Percentiles rank a stretch among this genome's conserved stretches.
Conservation (phyloP, 139 green algal species). For the Gonium pectorale region DNA sequence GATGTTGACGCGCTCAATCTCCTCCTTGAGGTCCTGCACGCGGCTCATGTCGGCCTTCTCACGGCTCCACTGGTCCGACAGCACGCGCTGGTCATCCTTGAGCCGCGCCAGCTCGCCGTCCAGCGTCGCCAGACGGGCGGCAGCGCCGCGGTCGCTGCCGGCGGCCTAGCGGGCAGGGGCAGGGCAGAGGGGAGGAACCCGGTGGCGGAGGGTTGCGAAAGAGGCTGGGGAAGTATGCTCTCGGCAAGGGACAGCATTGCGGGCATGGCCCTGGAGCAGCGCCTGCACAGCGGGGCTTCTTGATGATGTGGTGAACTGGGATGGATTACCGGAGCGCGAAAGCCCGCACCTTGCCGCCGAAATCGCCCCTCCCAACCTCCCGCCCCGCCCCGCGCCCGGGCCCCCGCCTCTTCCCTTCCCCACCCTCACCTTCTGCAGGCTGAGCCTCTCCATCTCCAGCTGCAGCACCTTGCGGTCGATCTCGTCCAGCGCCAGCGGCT, state of each 20-base stretch:
- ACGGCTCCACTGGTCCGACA: slow-evolving; percentile 83
- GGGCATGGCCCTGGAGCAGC: too few species aligned
- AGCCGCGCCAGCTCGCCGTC: slow-evolving; percentile 84
- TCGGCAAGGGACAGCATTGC: too few species aligned
- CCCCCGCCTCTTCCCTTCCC: background rate
- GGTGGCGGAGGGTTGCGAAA: too few species aligned
- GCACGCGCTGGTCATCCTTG: slow-evolving; percentile 81
- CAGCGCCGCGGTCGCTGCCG: slow-evolving; percentile 71
- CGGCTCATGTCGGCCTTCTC: slow-evolving; percentile 88
- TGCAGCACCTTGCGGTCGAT: slow-evolving; percentile 88
- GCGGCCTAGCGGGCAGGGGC: slow-evolving; percentile 65
- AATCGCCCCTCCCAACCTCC: too few species aligned
- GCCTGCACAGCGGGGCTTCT: too few species aligned
- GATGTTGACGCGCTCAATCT: slow-evolving; percentile 94
- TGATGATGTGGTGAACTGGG: too few species aligned
- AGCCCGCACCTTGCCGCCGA: too few species aligned
- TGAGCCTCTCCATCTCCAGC: slow-evolving; percentile 92
- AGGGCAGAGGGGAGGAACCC: too few species aligned
- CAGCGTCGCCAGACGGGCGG: slow-evolving; percentile 77
- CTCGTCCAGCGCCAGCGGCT: slow-evolving; percentile 95
- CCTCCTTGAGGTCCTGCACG: slow-evolving; percentile 90
- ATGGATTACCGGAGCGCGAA: too few species aligned
- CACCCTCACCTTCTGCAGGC: slow-evolving; percentile 53
- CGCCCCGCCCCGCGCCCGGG: too few species aligned
- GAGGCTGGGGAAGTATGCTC: too few species aligned